These are phyloP conservation scores for Periconia sp. DNA, from an alignment of 2,329 filamentous ascomycete species.

Conservation along the genomic window DNA sequence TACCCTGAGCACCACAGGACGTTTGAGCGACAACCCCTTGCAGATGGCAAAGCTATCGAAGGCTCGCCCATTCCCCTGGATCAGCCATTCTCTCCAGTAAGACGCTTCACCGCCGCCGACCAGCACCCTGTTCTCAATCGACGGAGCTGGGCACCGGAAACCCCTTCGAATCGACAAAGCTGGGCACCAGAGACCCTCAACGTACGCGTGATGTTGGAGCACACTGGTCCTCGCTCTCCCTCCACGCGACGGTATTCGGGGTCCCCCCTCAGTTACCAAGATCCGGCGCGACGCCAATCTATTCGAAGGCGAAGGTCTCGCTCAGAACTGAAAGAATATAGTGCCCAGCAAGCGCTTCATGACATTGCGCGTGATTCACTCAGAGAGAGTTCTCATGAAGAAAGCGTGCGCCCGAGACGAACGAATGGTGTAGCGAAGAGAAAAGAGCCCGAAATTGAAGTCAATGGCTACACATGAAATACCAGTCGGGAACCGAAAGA, in stretches of 20 bases:
- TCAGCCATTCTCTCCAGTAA: slow-evolving; percentile 10
- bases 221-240: slow-evolving; percentile 18
- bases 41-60: slow-evolving; percentile 13
- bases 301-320: slow-evolving; percentile 32
- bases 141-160: slow-evolving; percentile 31
- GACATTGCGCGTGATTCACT: slow-evolving; percentile 22
- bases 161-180: slow-evolving; percentile 21
- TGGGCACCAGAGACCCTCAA: slow-evolving; percentile 35
- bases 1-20: background rate
- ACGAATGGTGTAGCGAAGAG: background rate
- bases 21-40: slow-evolving; percentile 1
- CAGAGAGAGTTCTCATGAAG: slow-evolving; percentile 7
- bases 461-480: slow-evolving; percentile 2
- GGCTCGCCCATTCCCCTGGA: slow-evolving; percentile 9
- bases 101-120: slow-evolving; percentile 3
- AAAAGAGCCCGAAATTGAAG: background rate
- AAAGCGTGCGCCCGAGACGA: background rate
- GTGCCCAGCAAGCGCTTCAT: slow-evolving; percentile 29
- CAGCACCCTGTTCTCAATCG: slow-evolving; percentile 13
- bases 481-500: no score
- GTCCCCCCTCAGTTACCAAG: slow-evolving; percentile 20
- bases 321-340: slow-evolving; percentile 30
- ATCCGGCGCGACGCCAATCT: slow-evolving; percentile 24
- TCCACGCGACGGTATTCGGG: slow-evolving; percentile 27
- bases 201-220: slow-evolving; percentile 35